Conservation (phyloP, 805 yeast genomes). For the Komagataella mondaviorum region DNA sequence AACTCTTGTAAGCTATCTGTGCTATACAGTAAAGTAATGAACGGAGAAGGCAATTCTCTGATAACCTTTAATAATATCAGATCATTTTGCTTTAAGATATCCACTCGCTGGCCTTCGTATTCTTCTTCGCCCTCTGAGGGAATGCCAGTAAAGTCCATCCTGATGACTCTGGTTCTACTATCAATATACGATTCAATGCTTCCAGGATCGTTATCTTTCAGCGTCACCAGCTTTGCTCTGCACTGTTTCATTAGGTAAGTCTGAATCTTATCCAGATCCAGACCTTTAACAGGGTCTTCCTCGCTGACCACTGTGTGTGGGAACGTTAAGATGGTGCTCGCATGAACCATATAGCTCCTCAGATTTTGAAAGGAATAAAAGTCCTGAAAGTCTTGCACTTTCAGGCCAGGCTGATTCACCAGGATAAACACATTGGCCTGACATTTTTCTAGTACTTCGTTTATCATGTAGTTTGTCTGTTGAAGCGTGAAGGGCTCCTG, state of each 20-base stretch:
- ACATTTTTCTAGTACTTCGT: slow-evolving; percentile 22
- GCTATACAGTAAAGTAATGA: slow-evolving; percentile 46
- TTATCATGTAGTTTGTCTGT: slow-evolving; percentile 11
- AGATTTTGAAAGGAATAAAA: slow-evolving; percentile 31
- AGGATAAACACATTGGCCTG: slow-evolving; percentile 43
- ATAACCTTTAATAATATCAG: slow-evolving; percentile 33
- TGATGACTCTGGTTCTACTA: slow-evolving; percentile 45
- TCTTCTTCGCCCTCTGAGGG: slow-evolving; percentile 18
- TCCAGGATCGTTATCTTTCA: slow-evolving; percentile 25
- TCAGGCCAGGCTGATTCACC: slow-evolving; percentile 39
- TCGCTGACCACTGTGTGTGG: slow-evolving; percentile 28
- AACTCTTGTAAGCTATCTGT: slow-evolving; percentile 17
- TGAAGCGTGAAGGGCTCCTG: slow-evolving; percentile 15
- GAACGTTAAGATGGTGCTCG: slow-evolving; percentile 50
- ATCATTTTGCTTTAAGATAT: slow-evolving; percentile 14
- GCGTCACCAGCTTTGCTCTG: slow-evolving; percentile 29
- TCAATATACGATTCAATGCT: slow-evolving; percentile 47
- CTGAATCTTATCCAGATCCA: slow-evolving; percentile 30
- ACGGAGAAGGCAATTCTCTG: slow-evolving; percentile 67
- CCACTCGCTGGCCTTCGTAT: slow-evolving; percentile 25
- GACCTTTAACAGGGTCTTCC: slow-evolving; percentile 9
- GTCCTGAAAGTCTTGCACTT: slow-evolving; percentile 28
- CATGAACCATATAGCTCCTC: slow-evolving; percentile 32
- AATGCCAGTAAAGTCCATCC: slow-evolving; percentile 41
- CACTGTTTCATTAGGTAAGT: slow-evolving; percentile 32